Evolutionary conservation across 2,329 filamentous ascomycete species (phyloP), one percentile per base, ranked within the genome.

Genomic region (Ophiognomonia clavigignenti-juglandacearum): DNA sequence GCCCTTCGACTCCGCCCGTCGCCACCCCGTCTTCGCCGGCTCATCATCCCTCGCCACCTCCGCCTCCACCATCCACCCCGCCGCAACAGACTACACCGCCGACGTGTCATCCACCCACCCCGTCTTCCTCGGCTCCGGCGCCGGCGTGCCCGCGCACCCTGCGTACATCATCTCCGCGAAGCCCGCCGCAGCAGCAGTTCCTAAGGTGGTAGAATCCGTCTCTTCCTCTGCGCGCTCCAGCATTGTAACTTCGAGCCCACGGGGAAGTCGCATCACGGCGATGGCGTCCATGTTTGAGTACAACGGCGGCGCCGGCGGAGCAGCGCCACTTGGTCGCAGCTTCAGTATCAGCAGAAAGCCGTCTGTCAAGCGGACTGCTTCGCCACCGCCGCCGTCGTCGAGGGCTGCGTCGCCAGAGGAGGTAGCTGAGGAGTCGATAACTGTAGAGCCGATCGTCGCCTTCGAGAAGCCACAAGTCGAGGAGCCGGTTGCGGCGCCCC

Each of bases 1-100:
- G 9, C 20, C 48, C 5, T 62, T 63, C 27, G 59, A 66, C 44
- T 50, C 60, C 8, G 51, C 64, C 13, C 50, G 52, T 35, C 50
- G 56, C 35, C 64, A 67, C 50, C 64, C 66, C 2, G 65, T 64
- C 20, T 63, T 66, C 35, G 54, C 56, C n/a, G 58, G 59, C 22
- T 42, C 53, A 14, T 42, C 53, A 14, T 54, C 59, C 1, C 46
- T 59, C 45, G 37, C 55, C 36, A 57, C 56, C 18, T 48, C 40
- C 16, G 52, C 56, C 2, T 55, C 54, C 45, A 54, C 44, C n/a
- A 52, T 57, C 43, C 62, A 65, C 48, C 63, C 59, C 18, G 59
- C 62, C 9, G 63, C 63, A 1, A 59, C 58, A 13, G 55, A 61
- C 19, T 62, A 59, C 48, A 61, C 58, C 3, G 50, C 55, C 47